phyloP scores from a whole-genome alignment of 108 stramenopile species.

The Tribonema minus region DNA sequence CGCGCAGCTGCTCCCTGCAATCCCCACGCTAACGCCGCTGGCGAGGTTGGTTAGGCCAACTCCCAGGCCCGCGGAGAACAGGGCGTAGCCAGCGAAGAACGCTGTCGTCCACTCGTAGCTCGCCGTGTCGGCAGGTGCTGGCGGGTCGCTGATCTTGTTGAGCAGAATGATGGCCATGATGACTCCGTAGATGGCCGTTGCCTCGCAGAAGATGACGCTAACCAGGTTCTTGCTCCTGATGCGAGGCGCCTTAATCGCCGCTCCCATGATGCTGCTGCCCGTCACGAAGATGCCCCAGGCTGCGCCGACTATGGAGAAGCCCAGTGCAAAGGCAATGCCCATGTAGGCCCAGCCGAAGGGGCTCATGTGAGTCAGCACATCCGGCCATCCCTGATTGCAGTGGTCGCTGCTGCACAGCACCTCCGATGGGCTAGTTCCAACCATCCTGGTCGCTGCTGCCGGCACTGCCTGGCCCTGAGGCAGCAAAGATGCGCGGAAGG shows the following conservation, averaged over 20 bases:
- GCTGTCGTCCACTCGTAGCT: constrained; percentile 50
- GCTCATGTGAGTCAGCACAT: constrained; percentile 94
- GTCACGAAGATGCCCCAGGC: constrained; percentile 97
- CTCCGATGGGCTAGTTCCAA: constrained; percentile 8
- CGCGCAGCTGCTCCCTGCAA: constrained; percentile 92
- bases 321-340: constrained; percentile 92
- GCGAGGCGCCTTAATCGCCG: constrained; percentile 96
- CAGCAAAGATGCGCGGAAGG: too few relatives aligned
- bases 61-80: constrained; percentile 88
- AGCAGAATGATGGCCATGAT: constrained; percentile 98
- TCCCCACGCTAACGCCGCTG: constrained; percentile 88
- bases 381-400: constrained; percentile 76
- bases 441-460: background rate
- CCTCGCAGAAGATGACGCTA: constrained; percentile 99
- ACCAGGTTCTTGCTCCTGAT: constrained; percentile 97
- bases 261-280: constrained; percentile 85
- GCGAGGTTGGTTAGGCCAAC: constrained; percentile 98
- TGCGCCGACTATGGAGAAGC: constrained; percentile 91
- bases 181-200: constrained; percentile 98
- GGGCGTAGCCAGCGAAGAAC: constrained; percentile 91
- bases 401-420: constrained; percentile 30
- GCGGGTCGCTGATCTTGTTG: constrained; percentile 67
- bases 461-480: background rate
- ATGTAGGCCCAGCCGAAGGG: constrained; percentile 93
- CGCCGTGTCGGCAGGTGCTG: background rate